Conservation (phyloP, 805 yeast species). For the Naumovozyma baii region DNA sequence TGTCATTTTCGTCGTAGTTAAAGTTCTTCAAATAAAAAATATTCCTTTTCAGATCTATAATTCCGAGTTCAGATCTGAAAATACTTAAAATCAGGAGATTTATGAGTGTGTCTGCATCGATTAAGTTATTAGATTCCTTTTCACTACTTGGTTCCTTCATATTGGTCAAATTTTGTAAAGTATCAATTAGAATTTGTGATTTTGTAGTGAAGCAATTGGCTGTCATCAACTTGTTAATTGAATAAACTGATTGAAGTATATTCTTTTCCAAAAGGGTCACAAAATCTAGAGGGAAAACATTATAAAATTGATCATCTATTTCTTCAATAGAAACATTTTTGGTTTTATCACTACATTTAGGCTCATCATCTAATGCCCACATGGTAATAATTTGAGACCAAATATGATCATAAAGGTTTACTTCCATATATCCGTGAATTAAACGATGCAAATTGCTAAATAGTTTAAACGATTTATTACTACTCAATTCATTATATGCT, state of each 20-base stretch:
- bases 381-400: slow-evolving; percentile 37
- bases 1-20: slow-evolving; percentile 32
- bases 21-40: slow-evolving; percentile 57
- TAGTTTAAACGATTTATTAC: slow-evolving; percentile 10
- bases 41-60: slow-evolving; percentile 45
- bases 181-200: slow-evolving; percentile 38
- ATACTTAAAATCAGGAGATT: slow-evolving; percentile 66
- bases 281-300: slow-evolving; percentile 23
- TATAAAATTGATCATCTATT: slow-evolving; percentile 36
- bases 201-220: slow-evolving; percentile 42
- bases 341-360: slow-evolving; percentile 4
- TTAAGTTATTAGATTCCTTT: slow-evolving; percentile 10
- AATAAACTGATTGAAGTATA: slow-evolving; percentile 42
- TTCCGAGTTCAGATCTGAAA: slow-evolving; percentile 45
- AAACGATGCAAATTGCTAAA: slow-evolving; percentile 37
- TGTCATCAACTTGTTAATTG: slow-evolving; percentile 39
- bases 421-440: slow-evolving; percentile 64
- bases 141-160: slow-evolving; percentile 3
- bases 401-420: slow-evolving; percentile 52
- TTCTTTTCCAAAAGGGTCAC: slow-evolving; percentile 33
- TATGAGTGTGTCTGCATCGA: slow-evolving; percentile 77
- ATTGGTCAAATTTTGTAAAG: slow-evolving; percentile 43
- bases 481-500: slow-evolving; percentile 8
- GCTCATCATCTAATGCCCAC: too few relatives aligned
- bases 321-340: slow-evolving; percentile 34